A percentile compares a stretch with the other conserved stretches of the same genome.
Evolutionary conservation across 345 rosid species (phyloP).

Genomic region (Isatis tinctoria): DNA sequence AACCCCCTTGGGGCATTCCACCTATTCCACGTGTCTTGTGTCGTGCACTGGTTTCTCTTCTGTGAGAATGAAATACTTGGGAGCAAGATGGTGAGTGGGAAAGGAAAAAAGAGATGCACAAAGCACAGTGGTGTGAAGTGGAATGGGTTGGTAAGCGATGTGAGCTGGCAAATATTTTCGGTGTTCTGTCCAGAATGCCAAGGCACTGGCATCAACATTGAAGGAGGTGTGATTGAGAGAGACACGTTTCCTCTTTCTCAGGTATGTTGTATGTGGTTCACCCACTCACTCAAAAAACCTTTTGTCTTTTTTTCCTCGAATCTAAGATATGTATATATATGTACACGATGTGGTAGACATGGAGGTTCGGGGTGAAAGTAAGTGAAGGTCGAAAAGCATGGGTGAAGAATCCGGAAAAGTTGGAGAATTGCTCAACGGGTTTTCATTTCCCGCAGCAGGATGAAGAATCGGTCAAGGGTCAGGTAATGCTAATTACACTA

Average conservation of each 20-base stretch:
- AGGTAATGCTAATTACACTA: conserved; percentile 38
- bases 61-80: conserved; percentile 64
- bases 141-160: conserved; percentile 26
- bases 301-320: not conserved
- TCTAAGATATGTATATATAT: not conserved
- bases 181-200: conserved; percentile 95
- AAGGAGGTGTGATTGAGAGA: conserved; percentile 58
- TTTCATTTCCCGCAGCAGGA: conserved; percentile 57
- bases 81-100: conserved; percentile 38
- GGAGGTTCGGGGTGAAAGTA: conserved; percentile 65
- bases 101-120: conserved; percentile 48
- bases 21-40: conserved; percentile 86
- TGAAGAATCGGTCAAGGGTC: conserved; percentile 28
- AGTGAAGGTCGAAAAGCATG: conserved; percentile 79
- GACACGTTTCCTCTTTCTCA: conserved; percentile 65
- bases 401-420: conserved; percentile 73
- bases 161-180: conserved; percentile 43
- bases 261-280: conserved; percentile 44
- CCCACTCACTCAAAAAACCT: not conserved
- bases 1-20: conserved; percentile 87
- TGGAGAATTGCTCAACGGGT: conserved; percentile 78
- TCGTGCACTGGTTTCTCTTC: conserved; percentile 82
- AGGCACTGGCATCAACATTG: conserved; percentile 66
- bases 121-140: conserved; percentile 47
- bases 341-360: conserved; percentile 53